Base-by-base conservation (phyloP, 768 basidiomycete species). In the Pleurotus djamor region DNA sequence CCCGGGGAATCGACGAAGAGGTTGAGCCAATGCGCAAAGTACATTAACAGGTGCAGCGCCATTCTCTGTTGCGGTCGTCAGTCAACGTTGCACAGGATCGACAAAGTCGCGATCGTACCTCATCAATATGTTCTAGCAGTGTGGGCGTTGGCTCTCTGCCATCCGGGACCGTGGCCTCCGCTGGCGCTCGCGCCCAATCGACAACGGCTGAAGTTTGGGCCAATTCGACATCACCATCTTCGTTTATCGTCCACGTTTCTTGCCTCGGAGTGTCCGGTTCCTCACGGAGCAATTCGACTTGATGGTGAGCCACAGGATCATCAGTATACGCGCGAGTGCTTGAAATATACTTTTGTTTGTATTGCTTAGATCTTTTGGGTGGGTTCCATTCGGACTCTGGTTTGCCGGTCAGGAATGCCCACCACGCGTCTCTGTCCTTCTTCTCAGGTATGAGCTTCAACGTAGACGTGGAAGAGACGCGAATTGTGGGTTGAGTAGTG, bases 21-120 rank as follows among this genome's bases (percentile, higher is more conserved):
- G 62, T 87, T 86, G 62, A 91, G 86, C 91, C 91, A 94, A 66
- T 92, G 83, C 14, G 84, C 79, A 69, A 92, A 92, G 69, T 92
- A 92, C 88, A 90, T 91, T 60, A 94, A 71, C 48, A 93, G 78
- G 68, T 91, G 91, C 32, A 93, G 68, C 4, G 89, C 83, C 69
- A 78, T 83, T 66, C 82, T 80, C 91, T 93, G 63, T 28, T 28
- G 21, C 21, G 21, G 21, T 28, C 21, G 21, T 28, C 21, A 28
- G 21, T 28, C 21, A 28, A 28, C 21, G 21, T 28, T 28, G 21
- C 21, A 28, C 21, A 28, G 21, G 2, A 28, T 1, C 21, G 21
- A 28, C 21, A 28, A 28, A 28, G 21, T 28, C 21, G 21, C 21
- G 21, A 28, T 69, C 79, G 61, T 72, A 90, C 91, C 70, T 91